phyloP scores from a whole-genome alignment of 2,329 filamentous ascomycete species.

The Botrytis fabae region DNA sequence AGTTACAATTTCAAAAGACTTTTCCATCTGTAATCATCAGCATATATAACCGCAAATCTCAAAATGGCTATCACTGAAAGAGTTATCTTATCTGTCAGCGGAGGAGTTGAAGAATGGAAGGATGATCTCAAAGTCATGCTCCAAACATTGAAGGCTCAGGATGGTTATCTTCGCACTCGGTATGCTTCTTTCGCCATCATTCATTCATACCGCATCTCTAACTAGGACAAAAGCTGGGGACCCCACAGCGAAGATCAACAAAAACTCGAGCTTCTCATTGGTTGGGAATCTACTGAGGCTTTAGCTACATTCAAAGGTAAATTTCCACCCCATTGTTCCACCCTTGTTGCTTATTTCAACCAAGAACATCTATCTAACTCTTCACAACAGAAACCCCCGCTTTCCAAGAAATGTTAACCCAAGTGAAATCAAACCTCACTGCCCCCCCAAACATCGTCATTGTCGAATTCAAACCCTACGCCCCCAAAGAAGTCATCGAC shows the following conservation, averaged over 20 bases:
- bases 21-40: background rate
- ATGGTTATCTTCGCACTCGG: constrained; percentile 37
- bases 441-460: constrained; percentile 33
- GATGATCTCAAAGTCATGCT: constrained; percentile 37
- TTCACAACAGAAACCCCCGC: background rate
- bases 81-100: constrained; percentile 35
- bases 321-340: background rate
- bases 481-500: constrained; percentile 38
- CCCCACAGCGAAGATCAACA: constrained; percentile 36
- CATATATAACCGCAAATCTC: constrained; percentile 16
- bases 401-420: constrained; percentile 23
- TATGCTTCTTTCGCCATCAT: background rate
- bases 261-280: constrained; percentile 38
- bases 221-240: constrained; percentile 34
- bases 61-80: constrained; percentile 32
- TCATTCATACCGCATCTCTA: background rate
- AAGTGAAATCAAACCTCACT: constrained; percentile 31
- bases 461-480: constrained; percentile 37
- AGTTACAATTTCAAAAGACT: background rate
- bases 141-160: constrained; percentile 36
- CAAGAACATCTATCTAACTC: background rate
- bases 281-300: constrained; percentile 34
- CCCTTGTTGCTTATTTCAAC: background rate
- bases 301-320: constrained; percentile 30
- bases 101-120: constrained; percentile 38